Percentiles rank a stretch among this genome's conserved stretches.
Conservation (phyloP, 2,329 filamentous ascomycete species). For the Hymenoscyphus albidus region DNA sequence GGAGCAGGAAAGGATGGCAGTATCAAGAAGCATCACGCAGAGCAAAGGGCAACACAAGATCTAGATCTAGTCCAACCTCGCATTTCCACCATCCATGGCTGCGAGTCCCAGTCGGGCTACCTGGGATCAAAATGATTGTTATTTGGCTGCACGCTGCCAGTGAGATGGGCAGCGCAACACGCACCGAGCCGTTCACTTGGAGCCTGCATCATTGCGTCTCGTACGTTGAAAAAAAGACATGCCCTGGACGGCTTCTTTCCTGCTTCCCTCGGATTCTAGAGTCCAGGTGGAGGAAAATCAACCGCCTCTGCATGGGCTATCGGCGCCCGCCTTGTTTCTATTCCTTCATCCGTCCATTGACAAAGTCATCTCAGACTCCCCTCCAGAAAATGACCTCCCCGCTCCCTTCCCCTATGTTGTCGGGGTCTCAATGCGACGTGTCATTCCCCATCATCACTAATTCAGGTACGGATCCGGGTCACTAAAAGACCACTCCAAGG, state of each 20-base stretch:
- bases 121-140: not conserved
- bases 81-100: constrained; percentile 1
- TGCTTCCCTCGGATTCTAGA: not conserved
- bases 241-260: not conserved
- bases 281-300: not conserved
- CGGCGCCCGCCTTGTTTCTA: not conserved
- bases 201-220: constrained; percentile 12
- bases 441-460: not conserved
- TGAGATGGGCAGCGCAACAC: constrained; percentile 3
- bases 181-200: constrained; percentile 16
- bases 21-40: constrained; percentile 8
- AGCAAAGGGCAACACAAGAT: constrained; percentile 14
- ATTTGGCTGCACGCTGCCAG: constrained; percentile 9
- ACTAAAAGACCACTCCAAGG: not conserved
- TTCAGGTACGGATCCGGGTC: constrained; percentile 3
- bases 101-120: not conserved
- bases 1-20: not conserved
- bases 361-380: not conserved
- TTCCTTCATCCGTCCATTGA: not conserved
- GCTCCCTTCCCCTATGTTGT: not conserved
- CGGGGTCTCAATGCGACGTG: not conserved
- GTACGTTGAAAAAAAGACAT: not conserved
- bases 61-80: constrained; percentile 14
- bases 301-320: not conserved
- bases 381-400: not conserved